Evolutionary conservation across 495 filamentous ascomycete genomes (phyloP), one percentile per base, ranked within the genome.

Genomic region (Thozetella sp.): DNA sequence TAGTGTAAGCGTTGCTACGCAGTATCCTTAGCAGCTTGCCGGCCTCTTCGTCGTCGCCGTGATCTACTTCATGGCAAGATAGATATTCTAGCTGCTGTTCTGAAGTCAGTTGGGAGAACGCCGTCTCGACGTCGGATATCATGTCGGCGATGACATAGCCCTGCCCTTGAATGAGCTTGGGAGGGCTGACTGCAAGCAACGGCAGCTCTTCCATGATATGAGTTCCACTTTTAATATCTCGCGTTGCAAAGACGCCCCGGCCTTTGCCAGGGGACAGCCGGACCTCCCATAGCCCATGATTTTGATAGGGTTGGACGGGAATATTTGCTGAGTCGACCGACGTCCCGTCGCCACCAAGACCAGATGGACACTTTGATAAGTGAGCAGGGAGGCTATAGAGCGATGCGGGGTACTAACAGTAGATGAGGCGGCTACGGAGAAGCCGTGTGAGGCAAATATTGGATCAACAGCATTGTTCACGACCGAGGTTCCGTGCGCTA

Each of bases 211-310:
- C 45, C 25, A 70, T 53, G n/a, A 70, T 57, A 34, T 43, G 46
- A 1, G 55, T 56, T 25, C 72, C 73, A 20, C 43, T 53, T 19
- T 56, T 43, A 57, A 76, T 67, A 40, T 34, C n/a, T 2, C 45
- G 53, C 13, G 59, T 57, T 1, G 75, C 70, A 53, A 76, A 72
- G 22, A 71, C 57, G 23, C 75, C 75, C 48, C 66, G 67, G 37
- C 75, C 75, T 55, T 71, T 73, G 25, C 52, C 57, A 2, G 61
- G 53, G 2, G 56, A 55, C 2, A 52, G 25, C 0, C 61, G 56
- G 12, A 63, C 27, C 25, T 63, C 43, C 43, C 43, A 48, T 48
- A 48, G 30, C n/a, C n/a, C n/a, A n/a, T n/a, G n/a, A n/a, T n/a
- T n/a, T n/a, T n/a, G n/a, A n/a, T n/a, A n/a, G n/a, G n/a, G n/a